phyloP scores from a whole-genome alignment of 2,329 filamentous ascomycete species.

The Fusarium papillatum region DNA sequence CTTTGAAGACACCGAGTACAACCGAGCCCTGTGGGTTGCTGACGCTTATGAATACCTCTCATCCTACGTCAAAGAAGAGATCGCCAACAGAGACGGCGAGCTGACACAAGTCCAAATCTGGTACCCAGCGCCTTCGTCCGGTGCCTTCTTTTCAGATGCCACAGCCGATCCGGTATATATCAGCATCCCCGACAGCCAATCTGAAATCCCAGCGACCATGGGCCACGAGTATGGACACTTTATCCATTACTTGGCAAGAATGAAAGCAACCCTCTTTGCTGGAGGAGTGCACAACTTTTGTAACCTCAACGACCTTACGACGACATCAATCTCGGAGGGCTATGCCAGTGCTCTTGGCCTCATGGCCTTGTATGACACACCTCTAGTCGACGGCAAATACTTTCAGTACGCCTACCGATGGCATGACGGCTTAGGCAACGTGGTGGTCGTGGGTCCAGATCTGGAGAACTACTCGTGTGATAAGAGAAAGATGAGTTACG shows the following conservation, averaged over 20 bases:
- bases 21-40: background rate
- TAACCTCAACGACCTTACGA: background rate
- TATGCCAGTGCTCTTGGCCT: background rate
- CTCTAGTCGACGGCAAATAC: background rate
- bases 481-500: background rate
- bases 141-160: background rate
- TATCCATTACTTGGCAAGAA: background rate
- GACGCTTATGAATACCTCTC: background rate
- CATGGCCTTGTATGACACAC: background rate
- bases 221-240: background rate
- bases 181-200: background rate
- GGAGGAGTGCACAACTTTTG: background rate
- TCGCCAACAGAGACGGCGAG: background rate
- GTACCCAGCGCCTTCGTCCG: background rate
- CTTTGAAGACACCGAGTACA: background rate
- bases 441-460: background rate
- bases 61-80: background rate
- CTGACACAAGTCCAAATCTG: background rate
- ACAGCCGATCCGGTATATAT: background rate
- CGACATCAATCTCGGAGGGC: background rate
- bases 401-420: background rate
- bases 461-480: background rate
- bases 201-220: background rate
- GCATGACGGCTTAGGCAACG: background rate
- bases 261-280: background rate